Conservation (phyloP, 2,329 filamentous ascomycete species). For the Trichoderma simmonsii region DNA sequence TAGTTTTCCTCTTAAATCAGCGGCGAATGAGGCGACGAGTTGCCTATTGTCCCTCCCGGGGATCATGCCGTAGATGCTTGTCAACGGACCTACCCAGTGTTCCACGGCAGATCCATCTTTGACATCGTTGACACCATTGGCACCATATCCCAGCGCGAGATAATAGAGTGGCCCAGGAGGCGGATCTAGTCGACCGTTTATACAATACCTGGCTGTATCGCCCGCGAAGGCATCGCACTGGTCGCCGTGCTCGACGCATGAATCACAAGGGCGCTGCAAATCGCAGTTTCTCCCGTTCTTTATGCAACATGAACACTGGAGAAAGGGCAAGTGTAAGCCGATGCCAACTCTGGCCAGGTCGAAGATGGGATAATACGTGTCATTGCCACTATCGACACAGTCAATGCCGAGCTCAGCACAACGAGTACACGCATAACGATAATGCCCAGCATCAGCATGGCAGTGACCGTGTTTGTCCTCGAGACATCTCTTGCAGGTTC, state of each 20-base stretch:
- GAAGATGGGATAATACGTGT: constrained; percentile 25
- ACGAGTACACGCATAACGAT: constrained; percentile 25
- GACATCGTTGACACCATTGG: constrained; percentile 28
- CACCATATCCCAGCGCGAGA: constrained; percentile 30
- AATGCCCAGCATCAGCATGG: constrained; percentile 17
- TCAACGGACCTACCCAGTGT: constrained; percentile 27
- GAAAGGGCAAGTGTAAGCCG: constrained; percentile 28
- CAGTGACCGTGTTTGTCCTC: constrained; percentile 22
- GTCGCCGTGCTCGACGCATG: constrained; percentile 26
- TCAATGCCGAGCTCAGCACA: constrained; percentile 33
- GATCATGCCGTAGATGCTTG: constrained; percentile 20
- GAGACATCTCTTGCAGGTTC: constrained; percentile 20
- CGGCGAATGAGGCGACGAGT: not conserved
- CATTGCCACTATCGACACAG: constrained; percentile 23
- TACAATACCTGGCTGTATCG: constrained; percentile 19
- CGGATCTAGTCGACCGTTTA: constrained; percentile 20
- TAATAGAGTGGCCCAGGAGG: constrained; percentile 35
- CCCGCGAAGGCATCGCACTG: constrained; percentile 19
- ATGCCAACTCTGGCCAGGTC: constrained; percentile 33
- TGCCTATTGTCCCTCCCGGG: not conserved
- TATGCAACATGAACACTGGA: constrained; percentile 27
- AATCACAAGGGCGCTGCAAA: constrained; percentile 38
- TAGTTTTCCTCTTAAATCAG: not conserved
- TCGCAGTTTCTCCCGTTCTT: constrained; percentile 31
- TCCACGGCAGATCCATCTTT: constrained; percentile 26